Percentiles rank a stretch among this genome's conserved stretches.
Evolutionary conservation across 257 asterid genomes (phyloP).

Genomic region (Misopates orontium): DNA sequence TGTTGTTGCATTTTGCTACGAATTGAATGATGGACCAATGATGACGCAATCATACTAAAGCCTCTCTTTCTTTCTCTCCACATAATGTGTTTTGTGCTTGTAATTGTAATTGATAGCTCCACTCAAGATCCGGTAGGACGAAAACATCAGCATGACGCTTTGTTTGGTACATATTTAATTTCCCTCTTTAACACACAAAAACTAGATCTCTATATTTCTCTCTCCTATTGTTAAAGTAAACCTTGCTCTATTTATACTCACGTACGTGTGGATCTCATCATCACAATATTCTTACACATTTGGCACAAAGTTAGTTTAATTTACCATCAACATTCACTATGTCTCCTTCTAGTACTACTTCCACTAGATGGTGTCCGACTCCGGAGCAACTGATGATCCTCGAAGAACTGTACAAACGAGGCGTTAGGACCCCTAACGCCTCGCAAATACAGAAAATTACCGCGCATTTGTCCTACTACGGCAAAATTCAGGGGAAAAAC

Average conservation of each 20-base stretch:
- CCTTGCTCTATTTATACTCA: slow-evolving; percentile 38
- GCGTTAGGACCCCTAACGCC: slow-evolving; percentile 66
- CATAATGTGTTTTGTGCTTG: background rate
- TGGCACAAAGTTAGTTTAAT: too few relatives aligned
- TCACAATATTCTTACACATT: background rate
- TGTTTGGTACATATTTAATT: slow-evolving; percentile 20
- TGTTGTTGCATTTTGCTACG: background rate
- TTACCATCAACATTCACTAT: slow-evolving; percentile 27
- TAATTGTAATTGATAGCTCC: slow-evolving; percentile 16
- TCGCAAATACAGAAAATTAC: slow-evolving; percentile 73
- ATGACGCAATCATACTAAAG: background rate
- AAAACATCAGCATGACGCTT: slow-evolving; percentile 43
- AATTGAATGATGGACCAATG: slow-evolving; percentile 10
- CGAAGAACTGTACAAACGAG: slow-evolving; percentile 69
- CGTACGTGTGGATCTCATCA: slow-evolving; percentile 2
- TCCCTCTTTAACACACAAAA: slow-evolving; percentile 1
- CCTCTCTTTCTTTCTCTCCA: background rate
- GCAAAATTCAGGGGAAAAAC: slow-evolving; percentile 76
- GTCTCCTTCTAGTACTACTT: slow-evolving; percentile 46
- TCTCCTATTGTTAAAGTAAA: too few relatives aligned
- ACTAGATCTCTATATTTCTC: background rate
- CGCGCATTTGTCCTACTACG: slow-evolving; percentile 61
- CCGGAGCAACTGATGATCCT: slow-evolving; percentile 79
- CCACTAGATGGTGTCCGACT: slow-evolving; percentile 82
- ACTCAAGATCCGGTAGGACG: slow-evolving; percentile 3